Base-by-base conservation (phyloP, 805 yeast genomes). In the Monosporozyma solicola region DNA sequence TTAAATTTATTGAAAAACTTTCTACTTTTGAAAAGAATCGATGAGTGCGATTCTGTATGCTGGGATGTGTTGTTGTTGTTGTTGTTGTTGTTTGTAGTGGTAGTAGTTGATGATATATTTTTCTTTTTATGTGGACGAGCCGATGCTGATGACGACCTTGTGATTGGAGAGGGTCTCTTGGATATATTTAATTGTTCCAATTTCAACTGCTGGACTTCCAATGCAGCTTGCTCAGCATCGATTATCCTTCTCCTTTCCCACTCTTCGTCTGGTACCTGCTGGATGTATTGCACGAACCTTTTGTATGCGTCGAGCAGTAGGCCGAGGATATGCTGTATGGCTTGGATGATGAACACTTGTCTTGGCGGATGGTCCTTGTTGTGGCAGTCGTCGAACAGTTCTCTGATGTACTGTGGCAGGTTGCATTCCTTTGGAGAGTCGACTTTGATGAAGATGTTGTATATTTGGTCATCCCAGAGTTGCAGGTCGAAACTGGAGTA, bases 361-460 rank as follows among this genome's bases (percentile, higher is more conserved):
- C 51, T 45, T 33, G 70, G 70, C 20, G 55, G 31, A 3, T 37
- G 39, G n/a, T 54, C 46, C 1, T 44, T 16, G 8, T 15, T 39
- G 43, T 55, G 56, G 51, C 63, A 59, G 9, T 49, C 49, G n/a
- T 58, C 61, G 32, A 66, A 66, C 7, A 48, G 44, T 22, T 52
- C 55, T 41, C 59, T 56, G 27, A 62, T 59, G 5, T 54, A 55
- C 49, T 59, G 61, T 13, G 70, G 68, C 39, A 67, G 54, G 51
- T 67, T 66, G 47, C 70, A 64, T 51, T 67, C 68, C 57, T 54
- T 54, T 8, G 64, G 61, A 3, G 70, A 57, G 54, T 65, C 61
- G 16, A 55, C 58, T 33, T 52, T 52, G 27, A 67, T 61, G 51
- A 59, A 67, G 33, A 51, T 56, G 4, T 51, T 41, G 52, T 64